phyloP scores from a whole-genome alignment of 2,329 filamentous ascomycete species.

The Macrophomina tecta region DNA sequence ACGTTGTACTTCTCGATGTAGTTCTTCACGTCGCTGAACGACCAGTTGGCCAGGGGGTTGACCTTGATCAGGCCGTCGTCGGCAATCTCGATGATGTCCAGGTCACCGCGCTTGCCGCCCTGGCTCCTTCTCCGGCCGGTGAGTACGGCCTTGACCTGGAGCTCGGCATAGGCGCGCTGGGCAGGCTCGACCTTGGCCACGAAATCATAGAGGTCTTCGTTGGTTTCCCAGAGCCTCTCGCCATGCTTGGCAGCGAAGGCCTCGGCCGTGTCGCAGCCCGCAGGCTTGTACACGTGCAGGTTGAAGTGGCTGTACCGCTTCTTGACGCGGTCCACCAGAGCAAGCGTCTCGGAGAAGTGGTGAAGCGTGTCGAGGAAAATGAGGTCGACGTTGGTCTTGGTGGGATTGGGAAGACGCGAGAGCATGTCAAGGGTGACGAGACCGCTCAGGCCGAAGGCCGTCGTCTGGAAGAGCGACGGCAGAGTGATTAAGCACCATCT shows the following conservation, averaged over 20 bases:
- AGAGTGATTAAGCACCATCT: constrained; percentile 91
- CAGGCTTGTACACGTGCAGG: constrained; percentile 89
- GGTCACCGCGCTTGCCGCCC: constrained; percentile 86
- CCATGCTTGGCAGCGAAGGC: constrained; percentile 87
- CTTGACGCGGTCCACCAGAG: constrained; percentile 69
- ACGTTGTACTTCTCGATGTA: constrained; percentile 88
- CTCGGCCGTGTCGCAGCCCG: constrained; percentile 71
- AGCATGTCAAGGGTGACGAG: constrained; percentile 68
- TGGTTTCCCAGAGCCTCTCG: constrained; percentile 79
- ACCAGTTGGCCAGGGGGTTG: constrained; percentile 96
- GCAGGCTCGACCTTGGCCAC: constrained; percentile 97
- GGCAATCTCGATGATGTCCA: constrained; percentile 92
- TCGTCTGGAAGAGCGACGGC: constrained; percentile 74
- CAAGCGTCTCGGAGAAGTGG: constrained; percentile 59
- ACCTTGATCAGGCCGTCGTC: constrained; percentile 93
- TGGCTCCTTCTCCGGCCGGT: constrained; percentile 92
- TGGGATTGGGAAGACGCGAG: constrained; percentile 71
- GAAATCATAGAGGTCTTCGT: constrained; percentile 93
- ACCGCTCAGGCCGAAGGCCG: constrained; percentile 58
- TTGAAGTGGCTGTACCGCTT: constrained; percentile 77
- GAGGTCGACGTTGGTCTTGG: constrained; percentile 58
- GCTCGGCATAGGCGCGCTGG: constrained; percentile 84
- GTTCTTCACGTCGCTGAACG: constrained; percentile 83
- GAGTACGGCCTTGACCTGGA: constrained; percentile 87
- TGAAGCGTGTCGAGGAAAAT: constrained; percentile 62